Evolutionary conservation across 139 green algal genomes (phyloP), one percentile per base, ranked within the genome.

Genomic region (Spirogloea muscicola): DNA sequence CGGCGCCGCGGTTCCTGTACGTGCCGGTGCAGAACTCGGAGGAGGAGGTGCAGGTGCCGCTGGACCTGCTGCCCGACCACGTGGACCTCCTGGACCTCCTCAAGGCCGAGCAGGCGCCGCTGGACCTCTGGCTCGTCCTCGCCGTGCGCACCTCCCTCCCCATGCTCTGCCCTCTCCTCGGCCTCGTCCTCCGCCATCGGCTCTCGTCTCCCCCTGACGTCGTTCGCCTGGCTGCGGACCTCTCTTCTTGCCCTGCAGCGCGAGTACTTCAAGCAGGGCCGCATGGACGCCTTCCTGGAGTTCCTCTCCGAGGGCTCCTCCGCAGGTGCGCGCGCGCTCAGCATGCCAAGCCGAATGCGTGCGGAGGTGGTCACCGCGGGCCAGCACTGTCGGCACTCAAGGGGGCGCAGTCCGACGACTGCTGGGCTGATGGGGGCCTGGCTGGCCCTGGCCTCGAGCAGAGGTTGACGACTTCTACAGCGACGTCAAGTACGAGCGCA

Each of bases 21-120:
- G 85, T 91, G 16, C 80, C 84, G 0, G 76, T 91, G 1, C 49
- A 73, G 1, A 61, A 83, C 21, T 79, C 71, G 0, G 81, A 86
- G 48, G 86, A 91, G 58, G 81, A 88, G 4, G 86, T 93, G 0
- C 61, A 72, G 0, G 70, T 91, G 0, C 51, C 68, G 18, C 5
- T 87, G 18, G 49, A 75, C 29, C 44, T 85, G 18, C 72, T 93
- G 16, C 87, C 88, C 1, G 83, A 91, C 27, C 38, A 83, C 9
- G 82, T 90, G 18, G 86, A 91, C 5, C 29, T 93, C 5, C 62
- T 94, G 0, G 79, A 92, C 21, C 66, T 91, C 4, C 67, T 94
- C 0, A 82, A 78, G 18, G 84, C 79, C 16, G 88, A 95, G 69
- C 78, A 79, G 33, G 90, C 85, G 6, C 88, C 89, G 1, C 66